These are phyloP conservation scores for Thalassiosira oceanica DNA, from an alignment of 352 stramenopile genomes.

Conservation along the genomic window DNA sequence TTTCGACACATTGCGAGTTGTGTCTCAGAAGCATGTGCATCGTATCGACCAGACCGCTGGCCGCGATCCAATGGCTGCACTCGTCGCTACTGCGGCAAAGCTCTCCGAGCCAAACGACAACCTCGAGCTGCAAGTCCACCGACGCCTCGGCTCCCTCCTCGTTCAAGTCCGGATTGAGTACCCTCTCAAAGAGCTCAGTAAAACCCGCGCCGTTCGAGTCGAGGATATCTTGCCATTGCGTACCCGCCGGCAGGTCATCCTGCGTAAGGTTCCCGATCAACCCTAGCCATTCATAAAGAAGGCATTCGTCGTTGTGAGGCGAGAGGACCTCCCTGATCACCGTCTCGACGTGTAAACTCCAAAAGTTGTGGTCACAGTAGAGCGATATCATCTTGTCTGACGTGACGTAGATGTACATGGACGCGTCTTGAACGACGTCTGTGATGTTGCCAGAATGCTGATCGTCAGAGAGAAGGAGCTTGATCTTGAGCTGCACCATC, in stretches of 20 bases:
- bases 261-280: slow-evolving; percentile 90
- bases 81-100: slow-evolving; percentile 40
- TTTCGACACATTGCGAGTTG: too few species aligned
- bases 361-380: slow-evolving; percentile 89
- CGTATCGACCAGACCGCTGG: slow-evolving; percentile 19
- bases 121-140: slow-evolving; percentile 79
- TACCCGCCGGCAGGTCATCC: slow-evolving; percentile 86
- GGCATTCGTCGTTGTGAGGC: slow-evolving; percentile 87
- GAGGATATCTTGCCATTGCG: slow-evolving; percentile 88
- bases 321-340: slow-evolving; percentile 85
- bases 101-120: slow-evolving; percentile 82
- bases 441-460: slow-evolving; percentile 3
- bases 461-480: slow-evolving; percentile 10
- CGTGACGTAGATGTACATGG: slow-evolving; percentile 10
- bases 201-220: slow-evolving; percentile 85
- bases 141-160: too few species aligned
- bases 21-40: slow-evolving; percentile 20
- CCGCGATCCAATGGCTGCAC: slow-evolving; percentile 39
- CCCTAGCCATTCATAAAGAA: slow-evolving; percentile 90
- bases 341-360: slow-evolving; percentile 87
- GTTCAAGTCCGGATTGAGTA: slow-evolving; percentile 86
- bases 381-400: slow-evolving; percentile 31
- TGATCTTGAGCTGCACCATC: slow-evolving; percentile 85
- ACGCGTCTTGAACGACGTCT: slow-evolving; percentile 14
- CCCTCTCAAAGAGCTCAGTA: slow-evolving; percentile 86